Percentiles rank a stretch among this genome's conserved stretches.
phyloP scores from a whole-genome alignment of 352 stramenopile species.

The Blastocystis sp. region DNA sequence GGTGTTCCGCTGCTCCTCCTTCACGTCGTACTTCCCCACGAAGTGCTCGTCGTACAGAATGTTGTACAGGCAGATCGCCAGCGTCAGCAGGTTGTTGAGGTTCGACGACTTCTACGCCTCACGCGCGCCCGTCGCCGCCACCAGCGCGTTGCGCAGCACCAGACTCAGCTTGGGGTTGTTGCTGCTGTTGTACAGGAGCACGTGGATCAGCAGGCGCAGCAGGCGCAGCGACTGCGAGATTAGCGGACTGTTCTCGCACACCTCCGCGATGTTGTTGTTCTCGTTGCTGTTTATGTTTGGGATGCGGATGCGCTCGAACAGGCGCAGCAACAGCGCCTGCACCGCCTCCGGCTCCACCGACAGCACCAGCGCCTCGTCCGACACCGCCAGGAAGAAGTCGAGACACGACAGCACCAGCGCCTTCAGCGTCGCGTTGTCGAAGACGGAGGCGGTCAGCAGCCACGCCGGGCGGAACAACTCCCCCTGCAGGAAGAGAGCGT shows the following conservation, averaged over 20 bases:
- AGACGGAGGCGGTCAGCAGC: neutral
- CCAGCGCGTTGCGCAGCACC: slow-evolving; percentile 40
- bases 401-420: slow-evolving; percentile 10
- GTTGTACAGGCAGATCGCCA: slow-evolving; percentile 40
- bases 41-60: slow-evolving; percentile 55
- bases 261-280: slow-evolving; percentile 17
- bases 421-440: neutral
- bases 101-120: slow-evolving; percentile 43
- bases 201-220: slow-evolving; percentile 18
- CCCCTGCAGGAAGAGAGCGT: slow-evolving; percentile 41
- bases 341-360: neutral
- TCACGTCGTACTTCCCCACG: slow-evolving; percentile 10
- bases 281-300: slow-evolving; percentile 29
- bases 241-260: slow-evolving; percentile 18
- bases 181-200: slow-evolving; percentile 50
- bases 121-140: neutral
- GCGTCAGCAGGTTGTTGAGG: slow-evolving; percentile 46
- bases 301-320: slow-evolving; percentile 48
- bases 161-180: slow-evolving; percentile 38
- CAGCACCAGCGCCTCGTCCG: slow-evolving; percentile 8
- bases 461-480: neutral
- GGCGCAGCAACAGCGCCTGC: neutral
- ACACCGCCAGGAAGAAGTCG: neutral
- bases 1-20: neutral
- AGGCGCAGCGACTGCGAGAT: slow-evolving; percentile 31